A percentile compares a stretch with the other conserved stretches of the same genome.
Evolutionary conservation across 768 basidiomycete species (phyloP).

Genomic region (Xerocomus brunneocitrinus): DNA sequence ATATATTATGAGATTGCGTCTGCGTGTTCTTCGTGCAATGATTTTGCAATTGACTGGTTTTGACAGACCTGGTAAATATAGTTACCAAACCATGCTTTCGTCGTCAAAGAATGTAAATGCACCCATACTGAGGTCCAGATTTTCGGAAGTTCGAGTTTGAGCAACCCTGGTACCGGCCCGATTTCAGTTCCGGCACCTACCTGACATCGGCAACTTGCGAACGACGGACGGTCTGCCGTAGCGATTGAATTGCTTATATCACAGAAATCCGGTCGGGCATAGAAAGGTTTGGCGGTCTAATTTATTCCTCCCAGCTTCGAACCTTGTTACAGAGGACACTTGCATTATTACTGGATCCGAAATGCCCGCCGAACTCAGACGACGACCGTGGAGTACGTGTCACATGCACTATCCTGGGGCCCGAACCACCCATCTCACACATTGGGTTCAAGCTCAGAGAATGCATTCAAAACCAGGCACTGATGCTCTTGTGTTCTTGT

Average conservation of each 20-base stretch:
- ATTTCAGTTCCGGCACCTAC: slow-evolving; percentile 2
- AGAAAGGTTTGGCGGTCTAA: slow-evolving; percentile 20
- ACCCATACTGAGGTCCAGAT: not conserved
- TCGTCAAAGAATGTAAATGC: not conserved
- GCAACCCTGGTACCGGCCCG: not conserved
- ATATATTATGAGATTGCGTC: slow-evolving; percentile 12
- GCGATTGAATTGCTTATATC: slow-evolving; percentile 26
- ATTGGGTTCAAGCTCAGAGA: slow-evolving; percentile 10
- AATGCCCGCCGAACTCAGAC: slow-evolving; percentile 2
- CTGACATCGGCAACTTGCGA: slow-evolving; percentile 13
- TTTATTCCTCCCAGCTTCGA: slow-evolving; percentile 6
- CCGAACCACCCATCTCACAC: slow-evolving; percentile 7
- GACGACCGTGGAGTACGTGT: slow-evolving; percentile 11
- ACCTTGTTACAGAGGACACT: slow-evolving; percentile 18
- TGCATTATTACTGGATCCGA: slow-evolving; percentile 1
- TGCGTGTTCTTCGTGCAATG: slow-evolving; percentile 13
- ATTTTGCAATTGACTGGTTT: slow-evolving; percentile 6
- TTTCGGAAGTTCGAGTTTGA: not conserved
- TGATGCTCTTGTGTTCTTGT: not conserved
- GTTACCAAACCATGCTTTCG: slow-evolving; percentile 2
- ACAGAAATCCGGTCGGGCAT: slow-evolving; percentile 14
- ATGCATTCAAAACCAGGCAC: not conserved
- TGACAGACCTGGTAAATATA: slow-evolving; percentile 12
- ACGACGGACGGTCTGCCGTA: not conserved
- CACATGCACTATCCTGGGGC: slow-evolving; percentile 1